Conservation (phyloP, 192 early-diverging fungal species). For the Gonapodya prolifera region DNA sequence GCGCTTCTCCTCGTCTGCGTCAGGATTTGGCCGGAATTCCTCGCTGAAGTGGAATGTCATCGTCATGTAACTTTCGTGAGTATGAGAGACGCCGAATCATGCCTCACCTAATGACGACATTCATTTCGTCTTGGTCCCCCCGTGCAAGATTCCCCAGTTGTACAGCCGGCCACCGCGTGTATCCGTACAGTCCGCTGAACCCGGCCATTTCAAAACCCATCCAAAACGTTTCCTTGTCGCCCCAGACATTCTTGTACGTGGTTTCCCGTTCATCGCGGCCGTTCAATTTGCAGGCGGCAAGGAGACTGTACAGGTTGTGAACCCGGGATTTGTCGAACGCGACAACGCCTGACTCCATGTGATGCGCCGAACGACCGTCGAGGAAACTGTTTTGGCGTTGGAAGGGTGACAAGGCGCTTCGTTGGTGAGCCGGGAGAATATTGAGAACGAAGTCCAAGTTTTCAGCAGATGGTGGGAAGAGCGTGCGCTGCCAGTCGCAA, state of each 20-base stretch:
- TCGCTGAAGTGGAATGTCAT: background rate
- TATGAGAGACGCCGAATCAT: background rate
- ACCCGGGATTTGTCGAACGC: background rate
- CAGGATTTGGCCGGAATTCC: background rate
- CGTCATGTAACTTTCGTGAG: no score
- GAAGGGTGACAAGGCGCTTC: background rate
- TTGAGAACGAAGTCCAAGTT: background rate
- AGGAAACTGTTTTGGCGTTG: background rate
- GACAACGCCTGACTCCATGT: constrained; percentile 5
- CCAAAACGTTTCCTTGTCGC: constrained; percentile 66
- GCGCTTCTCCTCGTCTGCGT: background rate
- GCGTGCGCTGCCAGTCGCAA: background rate
- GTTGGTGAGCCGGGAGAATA: background rate
- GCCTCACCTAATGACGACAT: background rate
- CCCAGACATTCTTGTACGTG: constrained; percentile 33
- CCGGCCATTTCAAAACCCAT: constrained; percentile 38
- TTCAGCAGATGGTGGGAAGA: background rate
- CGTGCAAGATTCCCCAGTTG: background rate
- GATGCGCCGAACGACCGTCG: background rate
- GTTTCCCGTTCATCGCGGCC: constrained; percentile 3
- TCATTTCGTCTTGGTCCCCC: background rate
- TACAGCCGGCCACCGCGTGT: background rate
- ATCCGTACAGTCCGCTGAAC: background rate
- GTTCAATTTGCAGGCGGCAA: background rate
- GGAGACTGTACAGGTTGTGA: background rate